Conservation (phyloP, 2,329 filamentous ascomycete genomes). For the Cladophialophora exuberans region DNA sequence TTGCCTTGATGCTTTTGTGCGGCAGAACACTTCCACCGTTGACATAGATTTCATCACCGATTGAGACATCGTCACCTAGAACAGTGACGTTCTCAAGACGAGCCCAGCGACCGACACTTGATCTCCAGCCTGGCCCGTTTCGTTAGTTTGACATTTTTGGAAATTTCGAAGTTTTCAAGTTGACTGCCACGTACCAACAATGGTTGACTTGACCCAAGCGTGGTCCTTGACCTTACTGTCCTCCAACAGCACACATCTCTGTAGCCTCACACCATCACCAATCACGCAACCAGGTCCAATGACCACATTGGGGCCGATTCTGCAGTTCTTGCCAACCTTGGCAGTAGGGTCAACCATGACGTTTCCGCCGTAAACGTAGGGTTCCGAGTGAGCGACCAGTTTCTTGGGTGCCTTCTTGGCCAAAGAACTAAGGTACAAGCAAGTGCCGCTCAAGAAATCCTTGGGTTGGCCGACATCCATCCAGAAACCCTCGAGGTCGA, state of each 20-base stretch:
- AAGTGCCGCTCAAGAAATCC: constrained; percentile 95
- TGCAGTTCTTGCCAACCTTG: constrained; percentile 98
- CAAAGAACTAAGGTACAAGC: constrained; percentile 90
- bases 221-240: constrained; percentile 97
- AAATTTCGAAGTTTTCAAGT: background rate
- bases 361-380: constrained; percentile 89
- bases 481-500: constrained; percentile 97
- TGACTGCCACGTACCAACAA: constrained; percentile 68
- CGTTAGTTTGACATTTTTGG: background rate
- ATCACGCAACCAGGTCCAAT: constrained; percentile 92
- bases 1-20: constrained; percentile 98
- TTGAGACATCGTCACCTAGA: constrained; percentile 94
- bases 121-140: constrained; percentile 76
- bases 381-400: constrained; percentile 71
- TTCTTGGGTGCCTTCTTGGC: constrained; percentile 87
- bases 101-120: constrained; percentile 91
- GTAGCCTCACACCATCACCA: constrained; percentile 90
- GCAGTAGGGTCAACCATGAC: constrained; percentile 92
- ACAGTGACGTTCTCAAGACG: constrained; percentile 98
- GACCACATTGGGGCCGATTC: constrained; percentile 95
- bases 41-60: constrained; percentile 97
- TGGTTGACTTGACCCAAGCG: constrained; percentile 98
- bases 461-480: constrained; percentile 99
- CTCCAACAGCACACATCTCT: constrained; percentile 86
- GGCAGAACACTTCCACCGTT: constrained; percentile 94